Percentiles rank a stretch among this genome's conserved stretches.
Evolutionary conservation across 2,329 filamentous ascomycete genomes (phyloP).

Genomic region (Aphanoascus verrucosus): DNA sequence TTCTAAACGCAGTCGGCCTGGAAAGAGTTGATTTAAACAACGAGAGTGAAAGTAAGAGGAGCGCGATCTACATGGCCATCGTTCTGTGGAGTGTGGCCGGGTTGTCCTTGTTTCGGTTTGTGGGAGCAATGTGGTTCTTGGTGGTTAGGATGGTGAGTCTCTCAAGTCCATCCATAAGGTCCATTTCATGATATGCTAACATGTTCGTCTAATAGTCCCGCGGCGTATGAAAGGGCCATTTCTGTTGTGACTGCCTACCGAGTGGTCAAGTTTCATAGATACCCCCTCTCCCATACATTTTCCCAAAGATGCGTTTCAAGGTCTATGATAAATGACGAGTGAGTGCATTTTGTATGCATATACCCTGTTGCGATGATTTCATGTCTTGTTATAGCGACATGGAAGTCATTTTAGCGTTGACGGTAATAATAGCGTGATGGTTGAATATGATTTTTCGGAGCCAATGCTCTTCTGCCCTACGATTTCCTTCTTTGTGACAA

Average conservation of each 20-base stretch:
- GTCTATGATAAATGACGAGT: conserved; percentile 1
- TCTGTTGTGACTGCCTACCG: background rate
- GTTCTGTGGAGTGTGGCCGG: conserved; percentile 83
- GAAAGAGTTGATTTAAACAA: conserved; percentile 50
- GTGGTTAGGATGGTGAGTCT: conserved; percentile 70
- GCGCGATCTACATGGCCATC: conserved; percentile 74
- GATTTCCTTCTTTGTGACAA: background rate
- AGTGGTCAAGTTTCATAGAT: background rate
- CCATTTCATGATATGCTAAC: background rate
- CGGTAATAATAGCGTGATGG: background rate
- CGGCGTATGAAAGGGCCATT: conserved; percentile 33
- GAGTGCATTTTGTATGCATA: background rate
- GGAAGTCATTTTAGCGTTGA: background rate
- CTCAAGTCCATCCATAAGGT: background rate
- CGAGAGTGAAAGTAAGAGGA: conserved; percentile 44
- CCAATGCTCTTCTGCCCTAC: background rate
- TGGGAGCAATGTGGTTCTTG: conserved; percentile 86
- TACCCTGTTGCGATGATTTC: background rate
- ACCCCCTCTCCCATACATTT: background rate
- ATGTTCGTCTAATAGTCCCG: conserved; percentile 37
- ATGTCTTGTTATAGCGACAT: background rate
- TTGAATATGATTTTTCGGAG: background rate
- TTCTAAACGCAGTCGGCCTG: conserved; percentile 75
- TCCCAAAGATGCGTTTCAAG: background rate
- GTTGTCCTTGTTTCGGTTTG: conserved; percentile 73